Percentiles rank a stretch among this genome's conserved stretches.
Evolutionary conservation across 73 alveolate genomes (phyloP).

Genomic region (Paramecium primaurelia): DNA sequence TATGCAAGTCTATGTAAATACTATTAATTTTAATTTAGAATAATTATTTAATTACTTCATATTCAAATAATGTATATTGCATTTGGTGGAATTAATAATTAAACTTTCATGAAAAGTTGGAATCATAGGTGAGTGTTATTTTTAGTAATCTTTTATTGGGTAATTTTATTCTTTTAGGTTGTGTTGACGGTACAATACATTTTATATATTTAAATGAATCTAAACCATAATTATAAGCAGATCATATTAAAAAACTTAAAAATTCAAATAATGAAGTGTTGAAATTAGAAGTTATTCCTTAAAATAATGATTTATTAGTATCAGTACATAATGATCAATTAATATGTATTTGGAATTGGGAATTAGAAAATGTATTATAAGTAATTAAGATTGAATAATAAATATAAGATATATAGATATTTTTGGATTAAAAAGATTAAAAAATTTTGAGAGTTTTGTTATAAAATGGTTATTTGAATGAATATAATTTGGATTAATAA

Average conservation of each 20-base stretch:
- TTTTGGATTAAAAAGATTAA: not conserved
- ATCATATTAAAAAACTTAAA: not conserved
- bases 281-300: not conserved
- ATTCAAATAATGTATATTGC: not conserved
- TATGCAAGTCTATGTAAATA: not conserved
- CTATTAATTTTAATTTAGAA: not conserved
- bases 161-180: not conserved
- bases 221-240: not conserved
- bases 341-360: slow-evolving; percentile 47
- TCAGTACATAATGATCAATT: not conserved
- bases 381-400: not conserved
- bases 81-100: slow-evolving; percentile 2
- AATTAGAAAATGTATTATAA: not conserved
- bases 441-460: not conserved
- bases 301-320: not conserved
- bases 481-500: not conserved
- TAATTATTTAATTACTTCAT: not conserved
- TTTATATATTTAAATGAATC: slow-evolving; percentile 26
- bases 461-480: not conserved
- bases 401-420: not conserved
- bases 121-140: not conserved
- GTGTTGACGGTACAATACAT: not conserved
- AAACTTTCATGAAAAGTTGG: not conserved
- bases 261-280: not conserved
- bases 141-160: not conserved